Percentiles rank a stretch among this genome's conserved stretches.
These are phyloP conservation scores for Trichophyton mentagrophytes DNA, from an alignment of 2,329 filamentous ascomycete genomes.

Conservation along the genomic window DNA sequence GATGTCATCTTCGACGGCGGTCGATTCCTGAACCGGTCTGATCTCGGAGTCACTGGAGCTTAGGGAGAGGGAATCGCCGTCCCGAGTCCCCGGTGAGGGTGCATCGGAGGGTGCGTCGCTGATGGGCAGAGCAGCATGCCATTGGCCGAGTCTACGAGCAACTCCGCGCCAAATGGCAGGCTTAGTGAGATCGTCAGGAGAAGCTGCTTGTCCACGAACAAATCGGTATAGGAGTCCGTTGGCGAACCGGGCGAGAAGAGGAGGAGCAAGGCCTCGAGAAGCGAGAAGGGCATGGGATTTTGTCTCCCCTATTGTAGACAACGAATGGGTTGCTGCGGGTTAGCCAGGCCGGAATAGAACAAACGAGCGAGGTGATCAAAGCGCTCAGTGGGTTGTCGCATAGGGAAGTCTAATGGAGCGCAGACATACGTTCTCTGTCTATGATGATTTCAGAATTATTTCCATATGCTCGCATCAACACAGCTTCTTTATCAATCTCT, in stretches of 20 bases:
- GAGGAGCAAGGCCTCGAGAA: constrained; percentile 67
- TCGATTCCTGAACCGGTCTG: constrained; percentile 12
- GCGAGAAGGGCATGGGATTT: constrained; percentile 73
- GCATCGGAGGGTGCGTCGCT: constrained; percentile 27
- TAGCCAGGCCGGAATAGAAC: not conserved
- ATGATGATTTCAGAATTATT: constrained; percentile 90
- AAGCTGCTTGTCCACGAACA: constrained; percentile 67
- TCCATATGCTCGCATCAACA: constrained; percentile 86
- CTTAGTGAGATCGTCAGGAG: constrained; percentile 64
- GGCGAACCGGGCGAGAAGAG: constrained; percentile 78
- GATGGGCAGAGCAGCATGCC: constrained; percentile 65
- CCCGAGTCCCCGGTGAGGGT: constrained; percentile 15
- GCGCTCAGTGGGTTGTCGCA: too few species aligned
- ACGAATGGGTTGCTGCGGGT: constrained; percentile 7
- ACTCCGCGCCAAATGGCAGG: constrained; percentile 70
- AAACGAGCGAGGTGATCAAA: too few species aligned
- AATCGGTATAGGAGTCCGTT: constrained; percentile 95
- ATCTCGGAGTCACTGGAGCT: constrained; percentile 26
- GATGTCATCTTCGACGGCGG: constrained; percentile 17
- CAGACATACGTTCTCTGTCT: constrained; percentile 69
- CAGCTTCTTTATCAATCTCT: constrained; percentile 68
- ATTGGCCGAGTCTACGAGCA: constrained; percentile 73
- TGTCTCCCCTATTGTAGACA: constrained; percentile 40
- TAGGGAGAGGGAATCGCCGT: constrained; percentile 37
- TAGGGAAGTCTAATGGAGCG: not conserved